Evolutionary conservation across 2,329 filamentous ascomycete species (phyloP).

Genomic region (Neofusicoccum ribis): DNA sequence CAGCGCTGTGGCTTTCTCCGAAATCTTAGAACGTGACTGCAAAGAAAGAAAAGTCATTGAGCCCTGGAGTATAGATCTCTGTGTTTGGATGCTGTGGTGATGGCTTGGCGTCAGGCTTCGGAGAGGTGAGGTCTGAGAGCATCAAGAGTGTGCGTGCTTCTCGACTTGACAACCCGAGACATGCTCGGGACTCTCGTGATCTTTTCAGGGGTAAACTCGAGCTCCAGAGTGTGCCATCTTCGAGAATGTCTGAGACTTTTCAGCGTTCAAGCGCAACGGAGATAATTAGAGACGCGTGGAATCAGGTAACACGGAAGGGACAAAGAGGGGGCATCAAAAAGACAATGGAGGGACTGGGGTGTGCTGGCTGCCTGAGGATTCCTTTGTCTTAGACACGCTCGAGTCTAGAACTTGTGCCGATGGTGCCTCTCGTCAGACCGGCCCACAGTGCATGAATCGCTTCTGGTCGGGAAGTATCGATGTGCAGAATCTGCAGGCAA

Average conservation of each 20-base stretch:
- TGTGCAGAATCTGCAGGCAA: background rate
- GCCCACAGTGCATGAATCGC: background rate
- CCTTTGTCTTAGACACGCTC: constrained; percentile 7
- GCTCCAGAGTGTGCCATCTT: background rate
- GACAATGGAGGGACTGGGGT: background rate
- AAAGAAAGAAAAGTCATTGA: too few species aligned
- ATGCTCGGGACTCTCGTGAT: background rate
- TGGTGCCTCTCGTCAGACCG: background rate
- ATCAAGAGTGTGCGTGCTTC: background rate
- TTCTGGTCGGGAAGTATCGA: constrained; percentile 10
- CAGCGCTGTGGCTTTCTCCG: background rate
- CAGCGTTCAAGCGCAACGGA: background rate
- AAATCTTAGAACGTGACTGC: background rate
- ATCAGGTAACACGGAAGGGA: background rate
- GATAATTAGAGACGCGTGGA: background rate
- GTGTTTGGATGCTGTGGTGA: background rate
- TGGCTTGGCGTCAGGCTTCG: background rate
- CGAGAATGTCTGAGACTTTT: background rate
- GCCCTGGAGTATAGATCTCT: background rate
- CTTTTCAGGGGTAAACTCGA: background rate
- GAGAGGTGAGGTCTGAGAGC: background rate
- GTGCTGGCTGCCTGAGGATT: background rate
- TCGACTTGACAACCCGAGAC: background rate
- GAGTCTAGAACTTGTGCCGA: background rate
- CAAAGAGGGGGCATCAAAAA: background rate